Evolutionary conservation across 148 eudicot genomes (phyloP).

Genomic region (Persicaria tinctoria): DNA sequence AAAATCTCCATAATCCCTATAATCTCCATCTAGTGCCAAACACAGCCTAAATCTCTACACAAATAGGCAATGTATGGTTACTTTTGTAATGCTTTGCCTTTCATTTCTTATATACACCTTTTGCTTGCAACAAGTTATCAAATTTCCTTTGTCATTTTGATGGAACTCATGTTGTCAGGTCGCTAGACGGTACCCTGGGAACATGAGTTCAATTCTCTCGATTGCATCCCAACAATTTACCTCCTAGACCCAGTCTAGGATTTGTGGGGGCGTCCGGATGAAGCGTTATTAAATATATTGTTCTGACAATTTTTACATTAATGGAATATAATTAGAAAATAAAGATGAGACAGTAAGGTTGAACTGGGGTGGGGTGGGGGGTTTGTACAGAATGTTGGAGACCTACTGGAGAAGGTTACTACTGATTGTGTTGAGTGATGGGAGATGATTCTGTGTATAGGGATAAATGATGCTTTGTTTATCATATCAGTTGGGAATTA

Average conservation of each 20-base stretch:
- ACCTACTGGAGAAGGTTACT: constrained; percentile 2
- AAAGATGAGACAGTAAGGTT: not conserved
- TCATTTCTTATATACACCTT: not conserved
- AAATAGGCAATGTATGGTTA: not conserved
- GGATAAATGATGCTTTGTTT: constrained; percentile 1
- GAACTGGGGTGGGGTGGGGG: constrained; percentile 5
- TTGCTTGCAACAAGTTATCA: not conserved
- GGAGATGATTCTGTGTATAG: not conserved
- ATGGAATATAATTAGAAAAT: no score
- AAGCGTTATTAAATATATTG: no score
- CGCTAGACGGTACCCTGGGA: no score
- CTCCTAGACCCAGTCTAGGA: no score
- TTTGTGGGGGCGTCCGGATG: no score
- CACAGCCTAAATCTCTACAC: not conserved
- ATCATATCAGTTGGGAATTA: not conserved
- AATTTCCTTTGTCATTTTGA: not conserved
- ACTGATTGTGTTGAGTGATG: not conserved
- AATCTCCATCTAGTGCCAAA: no score
- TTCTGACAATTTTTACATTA: no score
- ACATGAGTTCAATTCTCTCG: no score
- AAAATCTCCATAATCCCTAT: no score
- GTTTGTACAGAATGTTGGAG: not conserved
- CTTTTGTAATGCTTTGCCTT: not conserved
- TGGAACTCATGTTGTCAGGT: no score
- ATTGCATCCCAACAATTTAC: no score